Base-by-base conservation (phyloP, 2,329 filamentous ascomycete species). In the Albophoma yamanashiensis region DNA sequence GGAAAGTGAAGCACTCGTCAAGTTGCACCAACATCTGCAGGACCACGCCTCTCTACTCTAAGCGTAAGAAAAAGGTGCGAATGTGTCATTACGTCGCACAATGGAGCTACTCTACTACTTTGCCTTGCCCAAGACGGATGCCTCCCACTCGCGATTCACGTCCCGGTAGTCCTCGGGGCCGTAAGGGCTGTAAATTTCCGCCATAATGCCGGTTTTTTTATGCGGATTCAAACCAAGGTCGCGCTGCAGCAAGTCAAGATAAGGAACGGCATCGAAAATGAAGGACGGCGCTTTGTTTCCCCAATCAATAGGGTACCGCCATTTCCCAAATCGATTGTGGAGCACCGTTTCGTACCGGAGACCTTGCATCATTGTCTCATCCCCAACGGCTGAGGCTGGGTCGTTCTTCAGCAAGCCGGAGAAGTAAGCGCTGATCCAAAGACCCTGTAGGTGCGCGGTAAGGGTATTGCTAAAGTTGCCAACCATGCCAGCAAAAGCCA, bases 251-350 rank as follows among this genome's bases (percentile, higher is more conserved):
- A 87, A 67, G 70, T 92, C 89, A 22, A 91, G 69, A 61, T 91
- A 94, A 4, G 88, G 88, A 59, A 93, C 70, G 0, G 82, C 82
- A 70, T 94, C 90, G 67, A 93, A 92, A 22, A 89, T 85, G 64
- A 92, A 86, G 69, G 90, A 88, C 0, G 86, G 86, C 61, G 81
- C 78, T 67, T 77, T 79, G 45, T 75, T 77, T 1, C 88, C 88
- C 67, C 84, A 86, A 0, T 88, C 88, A 4, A 76, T 79, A 1
- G 87, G 84, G 66, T 89, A 89, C 34, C 89, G 79, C 81, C 86
- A 87, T 64, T 80, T 84, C 5, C 87, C 86, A 69, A 88, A 93
- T 43, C 88, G 83, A 25, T 81, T 85, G 67, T 88, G 79, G 55
- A 91, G 74, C 31, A 86, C 79, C 0, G 86, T 83, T 65, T 88